phyloP scores from a whole-genome alignment of 83 land plant species.

The Isoetes engelmannii region DNA sequence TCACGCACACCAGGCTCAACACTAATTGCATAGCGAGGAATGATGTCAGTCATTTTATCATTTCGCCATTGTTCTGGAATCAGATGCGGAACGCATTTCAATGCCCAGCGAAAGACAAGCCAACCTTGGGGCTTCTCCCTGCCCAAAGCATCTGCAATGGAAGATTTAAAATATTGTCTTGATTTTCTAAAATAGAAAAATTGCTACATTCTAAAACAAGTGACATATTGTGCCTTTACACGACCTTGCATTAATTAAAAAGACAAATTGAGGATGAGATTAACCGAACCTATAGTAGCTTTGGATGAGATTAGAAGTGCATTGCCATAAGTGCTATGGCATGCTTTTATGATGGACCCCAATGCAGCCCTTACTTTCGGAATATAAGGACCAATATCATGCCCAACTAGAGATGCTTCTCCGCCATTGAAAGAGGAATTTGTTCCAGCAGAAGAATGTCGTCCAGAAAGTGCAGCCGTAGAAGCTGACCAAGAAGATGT shows the following conservation, averaged over 20 bases:
- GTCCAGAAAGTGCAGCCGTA: constrained; percentile 18
- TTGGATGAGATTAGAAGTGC: constrained; percentile 83
- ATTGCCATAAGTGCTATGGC: constrained; percentile 67
- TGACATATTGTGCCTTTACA: not conserved
- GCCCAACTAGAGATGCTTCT: constrained; percentile 39
- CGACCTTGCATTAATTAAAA: not conserved
- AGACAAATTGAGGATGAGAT: not conserved
- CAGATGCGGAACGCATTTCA: constrained; percentile 94
- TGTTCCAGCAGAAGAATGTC: constrained; percentile 14
- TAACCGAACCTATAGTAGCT: constrained; percentile 58
- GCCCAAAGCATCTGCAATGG: constrained; percentile 63
- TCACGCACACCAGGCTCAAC: constrained; percentile 98
- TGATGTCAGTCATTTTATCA: constrained; percentile 88
- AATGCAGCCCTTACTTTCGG: constrained; percentile 94
- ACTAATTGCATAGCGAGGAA: constrained; percentile 94
- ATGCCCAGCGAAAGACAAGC: constrained; percentile 86
- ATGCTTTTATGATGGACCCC: constrained; percentile 76
- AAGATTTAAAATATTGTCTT: not conserved
- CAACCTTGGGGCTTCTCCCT: constrained; percentile 90
- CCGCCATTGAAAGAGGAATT: constrained; percentile 11
- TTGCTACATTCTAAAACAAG: not conserved
- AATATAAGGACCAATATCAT: constrained; percentile 77
- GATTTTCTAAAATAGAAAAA: not conserved
- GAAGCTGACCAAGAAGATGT: constrained; percentile 36
- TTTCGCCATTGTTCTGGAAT: constrained; percentile 90